Conservation (phyloP, 768 basidiomycete species). For the Lactarius hengduanensis region DNA sequence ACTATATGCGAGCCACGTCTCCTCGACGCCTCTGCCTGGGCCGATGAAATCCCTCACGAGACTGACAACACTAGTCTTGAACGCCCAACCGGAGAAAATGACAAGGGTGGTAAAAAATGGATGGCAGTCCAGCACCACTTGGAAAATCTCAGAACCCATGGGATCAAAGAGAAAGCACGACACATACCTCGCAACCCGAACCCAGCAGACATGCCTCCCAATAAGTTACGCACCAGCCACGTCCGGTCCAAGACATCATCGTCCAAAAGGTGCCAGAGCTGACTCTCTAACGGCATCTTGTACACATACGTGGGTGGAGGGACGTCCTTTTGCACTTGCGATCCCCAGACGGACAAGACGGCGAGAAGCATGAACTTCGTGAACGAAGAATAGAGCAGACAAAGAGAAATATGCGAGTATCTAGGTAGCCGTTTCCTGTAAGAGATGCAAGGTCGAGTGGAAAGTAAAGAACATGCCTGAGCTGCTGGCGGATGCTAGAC, state of each 20-base stretch:
- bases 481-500: slow-evolving; percentile 23
- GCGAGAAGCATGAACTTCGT: slow-evolving; percentile 84
- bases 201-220: slow-evolving; percentile 85
- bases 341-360: slow-evolving; percentile 77
- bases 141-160: not conserved
- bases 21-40: slow-evolving; percentile 52
- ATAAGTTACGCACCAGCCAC: slow-evolving; percentile 79
- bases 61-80: slow-evolving; percentile 62
- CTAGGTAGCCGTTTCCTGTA: slow-evolving; percentile 37
- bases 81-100: slow-evolving; percentile 69
- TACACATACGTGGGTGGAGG: slow-evolving; percentile 30
- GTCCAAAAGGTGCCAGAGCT: slow-evolving; percentile 55
- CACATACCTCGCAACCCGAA: slow-evolving; percentile 75
- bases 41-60: slow-evolving; percentile 70
- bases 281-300: slow-evolving; percentile 35
- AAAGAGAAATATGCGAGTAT: slow-evolving; percentile 73
- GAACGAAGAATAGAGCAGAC: slow-evolving; percentile 77
- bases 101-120: slow-evolving; percentile 73
- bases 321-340: slow-evolving; percentile 37
- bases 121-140: slow-evolving; percentile 77
- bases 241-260: slow-evolving; percentile 76
- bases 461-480: slow-evolving; percentile 13
- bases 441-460: not conserved
- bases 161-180: not conserved
- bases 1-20: slow-evolving; percentile 80